Base-by-base conservation (phyloP, 2,329 filamentous ascomycete species). In the Fonsecaea pedrosoi region DNA sequence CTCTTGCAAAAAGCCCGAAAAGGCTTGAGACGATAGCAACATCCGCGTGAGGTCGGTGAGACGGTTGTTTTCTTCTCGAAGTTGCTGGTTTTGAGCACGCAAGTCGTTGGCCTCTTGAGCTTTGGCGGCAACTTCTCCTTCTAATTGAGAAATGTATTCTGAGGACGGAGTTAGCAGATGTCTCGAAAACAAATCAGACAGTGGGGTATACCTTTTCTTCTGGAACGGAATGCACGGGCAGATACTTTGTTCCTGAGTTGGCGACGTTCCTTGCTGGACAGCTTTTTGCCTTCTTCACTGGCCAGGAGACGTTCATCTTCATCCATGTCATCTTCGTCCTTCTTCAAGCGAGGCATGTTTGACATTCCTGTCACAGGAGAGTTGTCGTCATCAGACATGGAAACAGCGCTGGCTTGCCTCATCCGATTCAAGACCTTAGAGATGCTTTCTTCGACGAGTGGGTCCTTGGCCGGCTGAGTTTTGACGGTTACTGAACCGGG, bases 211-310 rank as follows among this genome's bases (percentile, higher is more conserved):
- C 94, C 94, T 86, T 99, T 99, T 85, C 95, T 90, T 74, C 95
- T 86, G n/a, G 94, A 97, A 64, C 95, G 91, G 88, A 99, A 99
- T 60, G 94, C 94, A 73, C 95, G 92, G 69, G 95, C 95, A 50
- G 95, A 99, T 4, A 99, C 95, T 82, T 99, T 99, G 86, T 99
- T 99, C 71, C 95, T 89, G n/a, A 99, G 86, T 80, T 98, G 95
- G 72, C 95, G 90, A 68, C 95, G 90, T 81, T 98, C 94, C 82
- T 98, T 98, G 84, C 92, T 96, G 80, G 90, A 95, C n/a, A 99
- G 86, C 84, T 97, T 97, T 89, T 99, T 99, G 75, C 94, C 95
- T 81, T 97, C 94, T 75, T 99, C 95, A 68, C 93, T 97, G n/a
- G 92, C 92, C 56, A 97, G 84, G 9, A 97, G 84, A 72, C 92